phyloP scores from a whole-genome alignment of 208 protist species.

The Wallacemonas sp. region DNA sequence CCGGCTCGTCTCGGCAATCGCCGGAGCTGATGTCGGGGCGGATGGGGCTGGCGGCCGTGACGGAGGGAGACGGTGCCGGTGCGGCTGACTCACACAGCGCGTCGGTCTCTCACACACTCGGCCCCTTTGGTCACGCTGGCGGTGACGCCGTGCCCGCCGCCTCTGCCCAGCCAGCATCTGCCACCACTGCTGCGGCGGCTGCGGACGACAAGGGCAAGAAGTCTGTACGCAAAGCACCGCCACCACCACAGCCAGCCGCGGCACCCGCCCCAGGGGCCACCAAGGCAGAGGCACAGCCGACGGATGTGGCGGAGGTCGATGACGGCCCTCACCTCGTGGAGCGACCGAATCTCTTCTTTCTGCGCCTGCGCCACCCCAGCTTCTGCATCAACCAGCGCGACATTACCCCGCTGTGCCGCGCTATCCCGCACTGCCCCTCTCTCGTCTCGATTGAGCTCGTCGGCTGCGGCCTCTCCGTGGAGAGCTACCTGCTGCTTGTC shows the following conservation, averaged over 20 bases:
- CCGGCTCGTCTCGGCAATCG: too few relatives aligned
- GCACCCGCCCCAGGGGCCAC: not conserved
- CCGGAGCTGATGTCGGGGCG: not conserved
- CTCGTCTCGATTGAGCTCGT: constrained; percentile 78
- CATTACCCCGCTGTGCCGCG: constrained; percentile 76
- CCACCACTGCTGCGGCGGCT: not conserved
- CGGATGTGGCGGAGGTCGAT: not conserved
- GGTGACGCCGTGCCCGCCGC: not conserved
- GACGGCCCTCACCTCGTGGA: not conserved
- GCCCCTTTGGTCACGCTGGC: not conserved
- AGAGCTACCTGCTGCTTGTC: constrained; percentile 84
- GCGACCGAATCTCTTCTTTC: constrained; percentile 44
- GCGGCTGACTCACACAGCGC: not conserved
- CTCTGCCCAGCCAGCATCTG: not conserved
- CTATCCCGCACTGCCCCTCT: constrained; percentile 82
- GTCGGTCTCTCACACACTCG: constrained; percentile 2
- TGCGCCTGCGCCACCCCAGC: constrained; percentile 66
- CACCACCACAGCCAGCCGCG: too few relatives aligned
- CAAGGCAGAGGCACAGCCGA: not conserved
- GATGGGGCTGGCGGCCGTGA: not conserved
- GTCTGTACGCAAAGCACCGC: not conserved
- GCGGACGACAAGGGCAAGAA: not conserved
- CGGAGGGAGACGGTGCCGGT: not conserved
- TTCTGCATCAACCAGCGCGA: constrained; percentile 89
- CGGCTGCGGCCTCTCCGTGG: constrained; percentile 74